Evolutionary conservation across 1,284 basidiomycete genomes (phyloP).

Genomic region (Pisolithus thermaeus): DNA sequence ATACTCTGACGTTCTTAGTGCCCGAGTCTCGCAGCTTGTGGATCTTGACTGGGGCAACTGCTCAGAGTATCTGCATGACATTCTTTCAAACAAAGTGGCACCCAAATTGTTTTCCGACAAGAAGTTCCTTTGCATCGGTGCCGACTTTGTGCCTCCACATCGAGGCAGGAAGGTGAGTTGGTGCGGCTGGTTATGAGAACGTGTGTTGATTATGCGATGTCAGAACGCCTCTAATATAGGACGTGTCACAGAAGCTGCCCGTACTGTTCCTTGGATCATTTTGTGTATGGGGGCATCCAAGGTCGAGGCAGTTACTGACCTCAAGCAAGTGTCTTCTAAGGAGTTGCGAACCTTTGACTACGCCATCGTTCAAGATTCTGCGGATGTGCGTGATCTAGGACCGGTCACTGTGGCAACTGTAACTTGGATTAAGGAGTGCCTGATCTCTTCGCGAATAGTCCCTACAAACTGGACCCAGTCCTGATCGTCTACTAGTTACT

Average conservation of each 20-base stretch:
- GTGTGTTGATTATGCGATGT: not conserved
- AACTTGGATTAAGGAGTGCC: slow-evolving; percentile 77
- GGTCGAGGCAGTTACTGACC: slow-evolving; percentile 51
- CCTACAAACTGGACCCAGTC: slow-evolving; percentile 3
- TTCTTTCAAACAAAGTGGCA: slow-evolving; percentile 52
- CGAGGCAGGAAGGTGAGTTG: slow-evolving; percentile 33
- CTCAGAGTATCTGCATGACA: slow-evolving; percentile 46
- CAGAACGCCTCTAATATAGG: slow-evolving; percentile 18
- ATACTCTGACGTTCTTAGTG: slow-evolving; percentile 43
- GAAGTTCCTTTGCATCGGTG: slow-evolving; percentile 51
- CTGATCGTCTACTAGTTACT: not conserved
- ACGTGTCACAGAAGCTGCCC: slow-evolving; percentile 24
- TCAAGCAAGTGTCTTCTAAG: slow-evolving; percentile 29
- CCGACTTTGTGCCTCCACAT: slow-evolving; percentile 46
- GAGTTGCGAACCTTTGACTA: slow-evolving; percentile 48
- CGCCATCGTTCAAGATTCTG: slow-evolving; percentile 55
- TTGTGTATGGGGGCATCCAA: slow-evolving; percentile 67
- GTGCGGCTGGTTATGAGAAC: not conserved
- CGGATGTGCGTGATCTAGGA: slow-evolving; percentile 26
- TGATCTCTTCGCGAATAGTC: slow-evolving; percentile 42
- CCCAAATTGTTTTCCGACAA: slow-evolving; percentile 48
- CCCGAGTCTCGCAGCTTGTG: slow-evolving; percentile 62
- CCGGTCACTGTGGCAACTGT: slow-evolving; percentile 42
- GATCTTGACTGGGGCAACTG: slow-evolving; percentile 66
- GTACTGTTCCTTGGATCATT: slow-evolving; percentile 50